Conservation (phyloP, 495 filamentous ascomycete species). For the Friedmanniomyces simplex region DNA sequence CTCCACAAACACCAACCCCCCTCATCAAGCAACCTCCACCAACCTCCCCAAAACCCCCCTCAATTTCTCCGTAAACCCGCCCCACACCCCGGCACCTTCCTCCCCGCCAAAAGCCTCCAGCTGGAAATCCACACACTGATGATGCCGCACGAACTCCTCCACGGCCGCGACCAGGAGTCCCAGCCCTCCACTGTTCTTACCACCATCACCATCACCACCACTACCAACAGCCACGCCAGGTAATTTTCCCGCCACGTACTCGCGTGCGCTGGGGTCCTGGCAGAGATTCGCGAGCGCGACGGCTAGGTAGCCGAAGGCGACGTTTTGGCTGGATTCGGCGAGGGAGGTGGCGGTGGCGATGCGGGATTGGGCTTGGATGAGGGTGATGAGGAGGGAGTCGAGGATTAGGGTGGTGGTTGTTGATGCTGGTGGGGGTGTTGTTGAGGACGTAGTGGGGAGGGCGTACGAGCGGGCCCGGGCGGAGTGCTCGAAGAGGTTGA, state of each 20-base stretch:
- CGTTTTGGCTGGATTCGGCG: conserved; percentile 70
- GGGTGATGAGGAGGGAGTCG: conserved; percentile 1
- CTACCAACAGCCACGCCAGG: too few relatives aligned
- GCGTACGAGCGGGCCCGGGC: conserved; percentile 36
- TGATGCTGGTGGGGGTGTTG: too few relatives aligned
- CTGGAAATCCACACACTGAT: conserved; percentile 58
- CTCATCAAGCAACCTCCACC: conserved; percentile 13
- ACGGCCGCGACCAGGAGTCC: conserved; percentile 61
- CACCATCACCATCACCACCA: too few relatives aligned
- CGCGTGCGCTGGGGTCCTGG: conserved; percentile 43
- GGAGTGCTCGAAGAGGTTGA: conserved; percentile 78
- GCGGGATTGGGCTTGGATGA: conserved; percentile 7
- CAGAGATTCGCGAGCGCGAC: conserved; percentile 75
- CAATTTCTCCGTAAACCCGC: conserved; percentile 49
- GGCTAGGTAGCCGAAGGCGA: conserved; percentile 83
- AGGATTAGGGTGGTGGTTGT: conserved; percentile 15
- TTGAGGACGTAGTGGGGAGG: not conserved
- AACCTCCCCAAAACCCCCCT: conserved; percentile 43
- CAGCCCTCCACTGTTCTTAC: too few relatives aligned
- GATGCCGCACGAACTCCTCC: conserved; percentile 71
- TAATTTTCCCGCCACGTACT: conserved; percentile 41
- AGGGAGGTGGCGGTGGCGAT: conserved; percentile 15
- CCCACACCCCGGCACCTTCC: conserved; percentile 37
- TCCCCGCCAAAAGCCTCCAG: conserved; percentile 32
- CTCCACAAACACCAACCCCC: not conserved